These are phyloP conservation scores for Chaetomiaceae sp. DNA, from an alignment of 2,329 filamentous ascomycete species.

Conservation along the genomic window DNA sequence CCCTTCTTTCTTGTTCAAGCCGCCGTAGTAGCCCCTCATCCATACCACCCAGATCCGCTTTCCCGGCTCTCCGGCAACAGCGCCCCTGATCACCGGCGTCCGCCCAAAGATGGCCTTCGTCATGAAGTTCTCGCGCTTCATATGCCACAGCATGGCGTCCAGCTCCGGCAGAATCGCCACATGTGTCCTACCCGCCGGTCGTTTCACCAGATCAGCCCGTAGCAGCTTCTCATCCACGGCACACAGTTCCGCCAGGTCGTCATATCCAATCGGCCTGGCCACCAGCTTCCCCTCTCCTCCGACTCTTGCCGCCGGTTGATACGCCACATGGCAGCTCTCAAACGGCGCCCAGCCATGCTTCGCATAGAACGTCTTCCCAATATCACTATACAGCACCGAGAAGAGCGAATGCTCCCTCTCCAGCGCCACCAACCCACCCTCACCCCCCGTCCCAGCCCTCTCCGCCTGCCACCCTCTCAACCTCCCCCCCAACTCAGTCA, in stretches of 20 bases:
- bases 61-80: slow-evolving; percentile 49
- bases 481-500: slow-evolving; percentile 53
- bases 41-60: slow-evolving; percentile 68
- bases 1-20: slow-evolving; percentile 45
- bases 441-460: slow-evolving; percentile 1
- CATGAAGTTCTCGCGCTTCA: slow-evolving; percentile 75
- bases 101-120: slow-evolving; percentile 53
- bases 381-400: slow-evolving; percentile 80
- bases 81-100: slow-evolving; percentile 60
- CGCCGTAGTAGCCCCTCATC: slow-evolving; percentile 59
- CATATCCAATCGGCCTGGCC: slow-evolving; percentile 46
- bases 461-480: slow-evolving; percentile 34
- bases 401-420: slow-evolving; percentile 41
- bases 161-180: slow-evolving; percentile 65
- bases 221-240: slow-evolving; percentile 58
- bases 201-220: slow-evolving; percentile 41
- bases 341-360: slow-evolving; percentile 70
- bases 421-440: slow-evolving; percentile 15
- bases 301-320: slow-evolving; percentile 37
- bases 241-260: slow-evolving; percentile 57
- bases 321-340: slow-evolving; percentile 63
- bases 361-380: slow-evolving; percentile 77
- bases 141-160: slow-evolving; percentile 68
- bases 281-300: slow-evolving; percentile 15
- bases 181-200: slow-evolving; percentile 36